These are phyloP conservation scores for Letharia lupina DNA, from an alignment of 495 filamentous ascomycete species.

Conservation along the genomic window DNA sequence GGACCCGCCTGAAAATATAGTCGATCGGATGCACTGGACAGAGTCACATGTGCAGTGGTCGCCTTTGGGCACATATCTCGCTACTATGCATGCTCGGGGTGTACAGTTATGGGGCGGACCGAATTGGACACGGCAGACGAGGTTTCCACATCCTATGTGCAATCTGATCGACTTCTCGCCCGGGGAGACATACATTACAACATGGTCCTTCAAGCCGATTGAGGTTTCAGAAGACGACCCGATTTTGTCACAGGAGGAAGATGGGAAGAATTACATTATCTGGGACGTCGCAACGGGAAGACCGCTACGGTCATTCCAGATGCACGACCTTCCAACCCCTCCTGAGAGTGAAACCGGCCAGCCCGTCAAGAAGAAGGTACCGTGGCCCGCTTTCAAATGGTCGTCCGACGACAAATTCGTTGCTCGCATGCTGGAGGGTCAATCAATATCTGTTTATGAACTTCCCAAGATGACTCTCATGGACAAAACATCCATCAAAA, in stretches of 20 bases:
- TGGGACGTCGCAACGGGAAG: constrained; percentile 93
- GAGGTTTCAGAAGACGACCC: constrained; percentile 83
- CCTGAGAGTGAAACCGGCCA: constrained; percentile 53
- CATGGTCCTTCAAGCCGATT: constrained; percentile 91
- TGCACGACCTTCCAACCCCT: constrained; percentile 62
- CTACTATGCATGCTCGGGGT: constrained; percentile 89
- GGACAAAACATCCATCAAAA: constrained; percentile 78
- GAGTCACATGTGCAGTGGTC: constrained; percentile 98
- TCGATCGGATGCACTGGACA: constrained; percentile 91
- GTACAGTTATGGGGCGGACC: constrained; percentile 93
- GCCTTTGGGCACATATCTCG: constrained; percentile 84
- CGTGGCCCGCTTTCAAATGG: constrained; percentile 99
- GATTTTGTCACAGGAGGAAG: constrained; percentile 75
- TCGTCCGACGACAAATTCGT: constrained; percentile 95
- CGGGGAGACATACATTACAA: constrained; percentile 84
- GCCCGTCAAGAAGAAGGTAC: constrained; percentile 76
- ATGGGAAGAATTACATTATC: constrained; percentile 97
- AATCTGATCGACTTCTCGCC: constrained; percentile 96
- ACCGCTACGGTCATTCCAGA: constrained; percentile 83
- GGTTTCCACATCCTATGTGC: constrained; percentile 89
- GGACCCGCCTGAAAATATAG: constrained; percentile 75
- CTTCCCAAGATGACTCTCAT: constrained; percentile 84
- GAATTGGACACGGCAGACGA: constrained; percentile 79
- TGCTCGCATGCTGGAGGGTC: constrained; percentile 77
- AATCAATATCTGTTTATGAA: constrained; percentile 91